Percentiles rank a stretch among this genome's conserved stretches.
phyloP scores from a whole-genome alignment of 805 yeast genomes.

The Wickerhamomyces bisporus region DNA sequence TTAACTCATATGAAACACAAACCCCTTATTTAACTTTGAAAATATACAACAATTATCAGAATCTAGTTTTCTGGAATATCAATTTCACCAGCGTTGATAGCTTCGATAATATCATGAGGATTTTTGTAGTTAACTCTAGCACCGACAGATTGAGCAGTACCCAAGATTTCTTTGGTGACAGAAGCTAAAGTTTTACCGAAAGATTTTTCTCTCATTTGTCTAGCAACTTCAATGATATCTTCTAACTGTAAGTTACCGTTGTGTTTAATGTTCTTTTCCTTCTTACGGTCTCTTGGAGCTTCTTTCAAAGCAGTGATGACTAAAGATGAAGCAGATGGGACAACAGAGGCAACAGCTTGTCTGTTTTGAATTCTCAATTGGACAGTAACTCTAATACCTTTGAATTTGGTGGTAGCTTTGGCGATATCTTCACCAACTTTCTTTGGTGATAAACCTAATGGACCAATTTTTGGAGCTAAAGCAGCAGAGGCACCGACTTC shows the following conservation, averaged over 20 bases:
- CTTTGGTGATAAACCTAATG: slow-evolving; percentile 99
- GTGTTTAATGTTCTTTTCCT: slow-evolving; percentile 99
- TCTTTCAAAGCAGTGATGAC: slow-evolving; percentile 99
- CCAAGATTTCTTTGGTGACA: slow-evolving; percentile 97
- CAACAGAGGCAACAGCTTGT: slow-evolving; percentile 98
- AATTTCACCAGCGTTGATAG: slow-evolving; percentile 97
- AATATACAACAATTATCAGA: slow-evolving; percentile 20
- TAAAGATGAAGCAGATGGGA: slow-evolving; percentile 98
- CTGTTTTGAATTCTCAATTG: slow-evolving; percentile 99
- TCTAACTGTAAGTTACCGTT: slow-evolving; percentile 97
- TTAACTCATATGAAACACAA: slow-evolving; percentile 6
- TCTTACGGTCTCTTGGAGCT: slow-evolving; percentile 99
- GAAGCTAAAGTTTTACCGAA: slow-evolving; percentile 97
- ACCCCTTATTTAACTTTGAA: slow-evolving; percentile 15
- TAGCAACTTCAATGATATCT: slow-evolving; percentile 95
- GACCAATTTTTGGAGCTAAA: slow-evolving; percentile 99
- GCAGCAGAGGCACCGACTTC: slow-evolving; percentile 99
- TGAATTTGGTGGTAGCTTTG: slow-evolving; percentile 98
- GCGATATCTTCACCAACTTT: slow-evolving; percentile 99
- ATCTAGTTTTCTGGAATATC: slow-evolving; percentile 79
- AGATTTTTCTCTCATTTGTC: slow-evolving; percentile 95
- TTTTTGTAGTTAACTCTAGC: slow-evolving; percentile 99
- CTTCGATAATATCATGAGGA: slow-evolving; percentile 98
- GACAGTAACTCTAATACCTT: slow-evolving; percentile 99
- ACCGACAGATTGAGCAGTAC: slow-evolving; percentile 99